Evolutionary conservation across 306 rosid species (phyloP).

Genomic region (Dryas octopetala): DNA sequence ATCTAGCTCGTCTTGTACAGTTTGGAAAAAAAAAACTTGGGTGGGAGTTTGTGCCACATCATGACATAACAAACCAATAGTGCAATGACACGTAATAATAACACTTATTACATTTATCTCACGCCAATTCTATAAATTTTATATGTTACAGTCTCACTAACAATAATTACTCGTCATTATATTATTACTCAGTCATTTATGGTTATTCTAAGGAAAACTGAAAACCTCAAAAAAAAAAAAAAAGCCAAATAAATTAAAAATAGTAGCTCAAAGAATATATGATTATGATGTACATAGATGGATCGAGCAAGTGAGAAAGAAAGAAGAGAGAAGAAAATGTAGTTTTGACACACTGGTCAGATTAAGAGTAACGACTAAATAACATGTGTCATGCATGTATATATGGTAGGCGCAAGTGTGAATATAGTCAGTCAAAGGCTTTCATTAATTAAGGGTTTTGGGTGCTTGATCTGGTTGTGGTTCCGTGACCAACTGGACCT

Average conservation of each 20-base stretch:
- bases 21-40: no score
- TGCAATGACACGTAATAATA: no score
- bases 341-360: not conserved
- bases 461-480: not conserved
- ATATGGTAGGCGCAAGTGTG: not conserved
- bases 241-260: not conserved
- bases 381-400: not conserved
- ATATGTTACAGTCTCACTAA: no score
- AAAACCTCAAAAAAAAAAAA: not conserved
- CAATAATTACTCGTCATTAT: no score
- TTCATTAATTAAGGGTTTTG: not conserved
- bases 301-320: not conserved
- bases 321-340: not conserved
- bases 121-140: no score
- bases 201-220: no score
- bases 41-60: no score
- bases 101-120: no score
- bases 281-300: not conserved
- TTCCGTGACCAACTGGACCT: conserved; percentile 52
- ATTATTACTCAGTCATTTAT: no score
- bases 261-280: not conserved
- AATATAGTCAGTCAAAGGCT: not conserved
- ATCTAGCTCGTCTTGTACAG: not conserved
- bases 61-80: no score
- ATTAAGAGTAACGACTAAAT: not conserved